These are phyloP conservation scores for Spraguea lophii DNA, from an alignment of 371 early-diverging fungal genomes.

Conservation along the genomic window DNA sequence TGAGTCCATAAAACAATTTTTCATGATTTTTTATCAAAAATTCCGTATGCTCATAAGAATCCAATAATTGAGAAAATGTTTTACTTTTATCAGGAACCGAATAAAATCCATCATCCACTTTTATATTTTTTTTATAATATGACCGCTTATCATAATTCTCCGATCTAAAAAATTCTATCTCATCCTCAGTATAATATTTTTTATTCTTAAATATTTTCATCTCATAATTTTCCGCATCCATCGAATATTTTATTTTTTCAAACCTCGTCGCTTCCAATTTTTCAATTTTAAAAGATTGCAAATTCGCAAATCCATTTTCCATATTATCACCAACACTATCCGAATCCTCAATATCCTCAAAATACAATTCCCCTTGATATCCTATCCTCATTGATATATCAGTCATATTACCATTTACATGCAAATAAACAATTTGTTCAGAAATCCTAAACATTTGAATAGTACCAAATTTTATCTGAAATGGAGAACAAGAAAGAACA, in stretches of 20 bases:
- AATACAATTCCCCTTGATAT: constrained; percentile 90
- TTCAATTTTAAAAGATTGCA: too few relatives aligned
- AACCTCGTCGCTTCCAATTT: too few relatives aligned
- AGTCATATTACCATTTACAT: constrained; percentile 61
- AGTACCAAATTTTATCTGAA: constrained; percentile 93
- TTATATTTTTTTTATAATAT: background rate
- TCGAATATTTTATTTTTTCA: too few relatives aligned
- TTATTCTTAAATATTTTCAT: too few relatives aligned
- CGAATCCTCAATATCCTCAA: constrained; percentile 53
- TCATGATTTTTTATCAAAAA: constrained; percentile 12
- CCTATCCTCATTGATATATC: constrained; percentile 66
- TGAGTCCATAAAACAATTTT: constrained; percentile 14
- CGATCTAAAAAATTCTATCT: constrained; percentile 1
- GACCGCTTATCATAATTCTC: constrained; percentile 9
- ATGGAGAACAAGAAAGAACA: constrained; percentile 66
- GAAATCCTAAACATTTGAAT: constrained; percentile 63
- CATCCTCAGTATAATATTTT: too few relatives aligned
- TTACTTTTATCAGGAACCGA: constrained; percentile 1
- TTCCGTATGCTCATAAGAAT: constrained; percentile 18
- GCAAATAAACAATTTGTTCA: constrained; percentile 55
- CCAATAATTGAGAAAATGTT: constrained; percentile 20
- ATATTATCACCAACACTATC: constrained; percentile 1
- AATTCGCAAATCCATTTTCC: too few relatives aligned
- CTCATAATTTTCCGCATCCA: too few relatives aligned
- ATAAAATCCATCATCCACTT: constrained; percentile 5